Percentiles rank a stretch among this genome's conserved stretches.
Conservation (phyloP, 106 monocot species). For the Posidonia australis region DNA sequence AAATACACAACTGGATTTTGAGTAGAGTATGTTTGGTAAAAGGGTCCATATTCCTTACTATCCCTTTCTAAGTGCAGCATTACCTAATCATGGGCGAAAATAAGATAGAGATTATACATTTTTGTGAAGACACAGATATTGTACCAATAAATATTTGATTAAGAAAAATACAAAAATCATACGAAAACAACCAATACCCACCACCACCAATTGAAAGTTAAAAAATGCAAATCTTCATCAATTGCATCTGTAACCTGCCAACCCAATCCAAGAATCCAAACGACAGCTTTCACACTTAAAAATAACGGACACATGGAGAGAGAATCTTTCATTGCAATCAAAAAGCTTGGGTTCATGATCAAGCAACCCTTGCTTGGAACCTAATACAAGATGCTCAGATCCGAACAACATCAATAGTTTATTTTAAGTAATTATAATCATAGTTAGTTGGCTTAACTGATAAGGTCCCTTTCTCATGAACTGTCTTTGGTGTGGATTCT, state of each 20-base stretch:
- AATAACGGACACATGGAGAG: neutral
- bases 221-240: neutral
- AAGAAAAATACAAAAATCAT: too few species aligned
- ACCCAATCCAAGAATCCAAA: neutral
- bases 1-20: too few species aligned
- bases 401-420: neutral
- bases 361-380: neutral
- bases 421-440: too few species aligned
- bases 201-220: neutral
- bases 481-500: neutral
- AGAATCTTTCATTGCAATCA: neutral
- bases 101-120: too few species aligned
- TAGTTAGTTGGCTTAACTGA: too few species aligned
- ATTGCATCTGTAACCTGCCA: neutral
- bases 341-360: neutral
- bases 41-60: too few species aligned
- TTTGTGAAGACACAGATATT: too few species aligned
- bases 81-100: too few species aligned
- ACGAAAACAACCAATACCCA: neutral
- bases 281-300: slow-evolving; percentile 1
- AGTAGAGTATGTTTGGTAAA: too few species aligned
- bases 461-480: neutral
- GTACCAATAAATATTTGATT: too few species aligned
- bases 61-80: too few species aligned
- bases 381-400: neutral